Conservation (phyloP, 495 filamentous ascomycete genomes). For the Margaritispora aquatica region DNA sequence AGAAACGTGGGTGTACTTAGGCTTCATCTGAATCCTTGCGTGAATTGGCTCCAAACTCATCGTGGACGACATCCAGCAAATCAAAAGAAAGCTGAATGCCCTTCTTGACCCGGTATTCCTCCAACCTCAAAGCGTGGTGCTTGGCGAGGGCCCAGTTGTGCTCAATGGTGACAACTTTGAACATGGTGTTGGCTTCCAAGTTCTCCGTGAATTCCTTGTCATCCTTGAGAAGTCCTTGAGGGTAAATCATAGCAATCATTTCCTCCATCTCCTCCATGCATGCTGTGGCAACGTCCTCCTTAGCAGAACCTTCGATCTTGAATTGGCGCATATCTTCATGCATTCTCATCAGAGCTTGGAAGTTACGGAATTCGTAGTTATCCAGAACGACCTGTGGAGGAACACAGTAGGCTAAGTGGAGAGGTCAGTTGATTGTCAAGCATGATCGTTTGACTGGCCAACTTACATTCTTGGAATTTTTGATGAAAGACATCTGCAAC, state of each 20-base stretch:
- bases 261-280: not conserved
- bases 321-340: not conserved
- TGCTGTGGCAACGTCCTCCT: not conserved
- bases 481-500: not conserved
- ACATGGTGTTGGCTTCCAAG: not conserved
- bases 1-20: not conserved
- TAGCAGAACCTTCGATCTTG: not conserved
- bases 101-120: not conserved
- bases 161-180: not conserved
- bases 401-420: not conserved
- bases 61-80: not conserved
- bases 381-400: not conserved
- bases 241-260: not conserved
- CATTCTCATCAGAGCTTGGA: not conserved
- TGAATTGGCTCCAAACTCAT: not conserved
- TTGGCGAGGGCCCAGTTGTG: not conserved
- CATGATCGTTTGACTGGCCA: not conserved
- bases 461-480: not conserved
- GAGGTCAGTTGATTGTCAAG: not conserved
- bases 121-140: not conserved
- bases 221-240: not conserved
- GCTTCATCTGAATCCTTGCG: too few relatives aligned
- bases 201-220: not conserved
- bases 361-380: not conserved
- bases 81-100: not conserved